These are phyloP conservation scores for Cordyceps fumosorosea DNA, from an alignment of 2,329 filamentous ascomycete species.

Conservation along the genomic window DNA sequence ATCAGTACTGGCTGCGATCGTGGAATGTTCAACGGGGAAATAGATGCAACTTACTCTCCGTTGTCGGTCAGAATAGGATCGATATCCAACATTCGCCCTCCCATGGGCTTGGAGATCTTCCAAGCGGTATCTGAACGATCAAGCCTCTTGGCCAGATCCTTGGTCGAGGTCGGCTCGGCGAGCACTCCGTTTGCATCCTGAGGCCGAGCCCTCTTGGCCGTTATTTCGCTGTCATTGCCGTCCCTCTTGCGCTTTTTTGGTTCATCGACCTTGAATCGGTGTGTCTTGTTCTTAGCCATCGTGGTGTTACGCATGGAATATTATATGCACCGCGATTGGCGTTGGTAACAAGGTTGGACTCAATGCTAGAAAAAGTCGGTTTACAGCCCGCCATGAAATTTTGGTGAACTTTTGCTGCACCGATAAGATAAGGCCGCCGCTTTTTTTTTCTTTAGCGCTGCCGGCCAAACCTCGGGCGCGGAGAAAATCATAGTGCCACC, in stretches of 20 bases:
- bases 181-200: slow-evolving; percentile 20
- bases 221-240: slow-evolving; percentile 33
- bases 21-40: background rate
- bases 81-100: slow-evolving; percentile 57
- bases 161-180: slow-evolving; percentile 16
- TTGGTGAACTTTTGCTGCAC: slow-evolving; percentile 33
- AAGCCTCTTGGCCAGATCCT: slow-evolving; percentile 23
- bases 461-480: slow-evolving; percentile 26
- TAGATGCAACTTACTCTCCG: slow-evolving; percentile 44
- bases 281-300: slow-evolving; percentile 28
- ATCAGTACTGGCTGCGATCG: slow-evolving; percentile 17
- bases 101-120: slow-evolving; percentile 58
- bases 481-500: slow-evolving; percentile 3
- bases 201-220: slow-evolving; percentile 35
- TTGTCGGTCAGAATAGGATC: slow-evolving; percentile 56
- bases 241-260: slow-evolving; percentile 44
- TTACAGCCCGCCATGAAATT: slow-evolving; percentile 27
- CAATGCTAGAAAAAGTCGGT: slow-evolving; percentile 14
- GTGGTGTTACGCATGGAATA: slow-evolving; percentile 10
- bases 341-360: slow-evolving; percentile 6
- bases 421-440: slow-evolving; percentile 33
- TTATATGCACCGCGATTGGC: background rate
- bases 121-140: slow-evolving; percentile 37
- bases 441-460: slow-evolving; percentile 3
- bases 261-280: slow-evolving; percentile 28